Evolutionary conservation across 78 protist genomes (phyloP).

Genomic region (Ministeria vibrans): DNA sequence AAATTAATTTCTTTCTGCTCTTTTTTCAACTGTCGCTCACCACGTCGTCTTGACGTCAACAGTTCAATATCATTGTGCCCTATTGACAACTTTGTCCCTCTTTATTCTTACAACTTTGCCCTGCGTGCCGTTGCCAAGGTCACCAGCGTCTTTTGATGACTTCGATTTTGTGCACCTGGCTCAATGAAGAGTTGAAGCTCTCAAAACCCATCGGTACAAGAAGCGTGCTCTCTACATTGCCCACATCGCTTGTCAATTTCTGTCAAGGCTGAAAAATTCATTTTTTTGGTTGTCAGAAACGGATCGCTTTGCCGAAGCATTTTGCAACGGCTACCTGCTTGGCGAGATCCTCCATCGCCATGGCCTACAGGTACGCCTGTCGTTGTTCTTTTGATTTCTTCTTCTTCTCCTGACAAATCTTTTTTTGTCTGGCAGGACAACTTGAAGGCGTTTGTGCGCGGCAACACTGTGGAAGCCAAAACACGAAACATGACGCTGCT

Average conservation of each 20-base stretch:
- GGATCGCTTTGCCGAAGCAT: background rate
- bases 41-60: no score
- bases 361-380: no score
- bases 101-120: no score
- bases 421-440: background rate
- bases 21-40: no score
- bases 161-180: background rate
- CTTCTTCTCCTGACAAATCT: no score
- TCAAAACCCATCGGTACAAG: background rate
- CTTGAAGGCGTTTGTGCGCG: background rate
- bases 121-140: no score
- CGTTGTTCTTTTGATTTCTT: no score
- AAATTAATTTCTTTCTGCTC: no score
- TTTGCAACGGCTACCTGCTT: slow-evolving; percentile 3
- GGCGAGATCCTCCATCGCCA: slow-evolving; percentile 10
- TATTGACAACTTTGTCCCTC: no score
- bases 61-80: no score
- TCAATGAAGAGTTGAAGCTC: background rate
- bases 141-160: no score
- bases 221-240: background rate
- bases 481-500: background rate
- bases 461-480: background rate
- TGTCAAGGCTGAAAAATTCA: background rate
- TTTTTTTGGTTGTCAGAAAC: background rate
- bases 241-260: background rate